phyloP scores from a whole-genome alignment of 1,284 basidiomycete species.

The Peniophora sp. region DNA sequence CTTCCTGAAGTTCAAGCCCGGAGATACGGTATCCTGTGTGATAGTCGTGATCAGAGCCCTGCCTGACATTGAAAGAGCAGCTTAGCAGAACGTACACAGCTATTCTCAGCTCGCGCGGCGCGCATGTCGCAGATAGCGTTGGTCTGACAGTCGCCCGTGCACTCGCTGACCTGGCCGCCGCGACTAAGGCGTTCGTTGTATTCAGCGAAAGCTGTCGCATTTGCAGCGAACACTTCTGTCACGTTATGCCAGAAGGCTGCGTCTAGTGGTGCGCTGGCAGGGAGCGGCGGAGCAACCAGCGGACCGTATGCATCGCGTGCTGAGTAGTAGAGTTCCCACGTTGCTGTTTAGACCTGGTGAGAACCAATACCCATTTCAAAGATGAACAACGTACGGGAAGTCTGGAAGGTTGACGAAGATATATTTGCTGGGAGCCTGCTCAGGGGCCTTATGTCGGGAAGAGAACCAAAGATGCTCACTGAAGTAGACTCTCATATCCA shows the following conservation, averaged over 20 bases:
- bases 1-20: neutral
- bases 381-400: constrained; percentile 16
- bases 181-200: constrained; percentile 36
- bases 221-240: constrained; percentile 43
- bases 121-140: constrained; percentile 39
- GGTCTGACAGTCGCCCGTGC: constrained; percentile 35
- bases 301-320: constrained; percentile 44
- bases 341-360: constrained; percentile 23
- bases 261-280: constrained; percentile 20
- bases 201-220: constrained; percentile 38
- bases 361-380: constrained; percentile 7
- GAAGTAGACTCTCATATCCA: constrained; percentile 37
- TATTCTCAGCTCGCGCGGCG: constrained; percentile 39
- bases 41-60: neutral
- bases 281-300: constrained; percentile 24
- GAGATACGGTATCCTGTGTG: neutral
- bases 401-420: constrained; percentile 28
- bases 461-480: constrained; percentile 19
- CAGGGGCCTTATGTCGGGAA: neutral
- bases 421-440: constrained; percentile 24
- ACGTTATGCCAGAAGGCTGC: constrained; percentile 56
- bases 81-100: constrained; percentile 32
- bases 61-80: neutral
- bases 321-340: constrained; percentile 50
- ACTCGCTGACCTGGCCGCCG: constrained; percentile 26